These are phyloP conservation scores for Penicillium expansum DNA, from an alignment of 2,329 filamentous ascomycete species.

Conservation along the genomic window DNA sequence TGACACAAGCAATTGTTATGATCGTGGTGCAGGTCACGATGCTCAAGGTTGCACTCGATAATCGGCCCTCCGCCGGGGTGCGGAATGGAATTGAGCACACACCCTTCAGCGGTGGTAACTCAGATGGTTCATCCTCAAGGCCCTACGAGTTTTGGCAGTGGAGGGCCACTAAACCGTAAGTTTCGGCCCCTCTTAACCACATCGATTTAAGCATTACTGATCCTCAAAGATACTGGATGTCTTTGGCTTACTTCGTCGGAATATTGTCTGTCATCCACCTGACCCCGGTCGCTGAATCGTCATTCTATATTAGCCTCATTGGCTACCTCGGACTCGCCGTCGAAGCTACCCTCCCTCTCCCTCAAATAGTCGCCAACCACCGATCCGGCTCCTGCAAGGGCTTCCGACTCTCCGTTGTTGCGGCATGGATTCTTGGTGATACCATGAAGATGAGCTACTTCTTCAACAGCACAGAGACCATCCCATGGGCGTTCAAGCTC, in stretches of 20 bases:
- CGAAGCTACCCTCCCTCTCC: conserved; percentile 48
- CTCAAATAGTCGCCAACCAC: conserved; percentile 50
- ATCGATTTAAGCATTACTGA: neutral
- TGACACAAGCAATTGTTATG: conserved; percentile 61
- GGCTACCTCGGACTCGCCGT: conserved; percentile 48
- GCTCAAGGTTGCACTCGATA: conserved; percentile 59
- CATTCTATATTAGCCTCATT: conserved; percentile 44
- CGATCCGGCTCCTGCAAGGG: conserved; percentile 49
- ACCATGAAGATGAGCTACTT: conserved; percentile 53
- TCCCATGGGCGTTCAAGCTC: conserved; percentile 50
- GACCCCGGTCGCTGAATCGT: conserved; percentile 44
- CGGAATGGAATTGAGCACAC: conserved; percentile 42
- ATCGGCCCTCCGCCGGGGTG: conserved; percentile 48
- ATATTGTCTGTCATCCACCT: conserved; percentile 54
- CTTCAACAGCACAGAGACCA: conserved; percentile 43
- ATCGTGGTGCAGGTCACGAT: conserved; percentile 57
- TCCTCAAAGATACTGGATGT: conserved; percentile 55
- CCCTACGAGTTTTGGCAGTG: conserved; percentile 66
- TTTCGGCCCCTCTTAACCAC: conserved; percentile 15
- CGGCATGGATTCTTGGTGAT: conserved; percentile 50
- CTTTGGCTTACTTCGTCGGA: conserved; percentile 53
- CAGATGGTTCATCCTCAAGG: conserved; percentile 38
- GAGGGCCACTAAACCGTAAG: conserved; percentile 53
- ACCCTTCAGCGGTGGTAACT: conserved; percentile 37
- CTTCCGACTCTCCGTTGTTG: conserved; percentile 48